Evolutionary conservation across 257 asterid species (phyloP).

Genomic region (Capsicum chinense): DNA sequence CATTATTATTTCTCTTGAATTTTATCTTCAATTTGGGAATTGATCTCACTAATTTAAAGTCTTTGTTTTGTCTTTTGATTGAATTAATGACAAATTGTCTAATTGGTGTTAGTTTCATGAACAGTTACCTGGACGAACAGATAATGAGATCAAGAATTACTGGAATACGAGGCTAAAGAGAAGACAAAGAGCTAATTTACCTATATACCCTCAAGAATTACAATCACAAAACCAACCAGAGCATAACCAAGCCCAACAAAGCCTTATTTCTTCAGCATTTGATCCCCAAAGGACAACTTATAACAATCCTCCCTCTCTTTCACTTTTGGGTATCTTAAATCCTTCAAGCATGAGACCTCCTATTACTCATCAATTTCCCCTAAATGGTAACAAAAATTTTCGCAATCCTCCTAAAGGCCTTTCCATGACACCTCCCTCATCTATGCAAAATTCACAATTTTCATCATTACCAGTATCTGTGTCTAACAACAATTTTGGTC

Average conservation of each 20-base stretch:
- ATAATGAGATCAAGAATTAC: constrained; percentile 71
- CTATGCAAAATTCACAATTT: constrained; percentile 27
- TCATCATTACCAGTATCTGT: constrained; percentile 26
- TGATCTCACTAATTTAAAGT: neutral
- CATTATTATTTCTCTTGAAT: neutral
- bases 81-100: neutral
- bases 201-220: constrained; percentile 57
- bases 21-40: neutral
- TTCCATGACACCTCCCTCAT: constrained; percentile 43
- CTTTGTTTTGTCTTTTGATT: neutral
- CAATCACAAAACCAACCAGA: constrained; percentile 26
- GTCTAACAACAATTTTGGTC: constrained; percentile 32
- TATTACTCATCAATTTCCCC: constrained; percentile 3
- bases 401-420: constrained; percentile 42
- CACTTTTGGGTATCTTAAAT: constrained; percentile 33
- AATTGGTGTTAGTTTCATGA: neutral
- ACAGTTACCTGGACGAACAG: constrained; percentile 78
- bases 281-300: constrained; percentile 29
- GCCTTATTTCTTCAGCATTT: constrained; percentile 31
- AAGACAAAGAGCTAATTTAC: constrained; percentile 65
- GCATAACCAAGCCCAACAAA: constrained; percentile 29
- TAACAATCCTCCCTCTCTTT: constrained; percentile 25
- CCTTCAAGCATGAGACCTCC: constrained; percentile 27
- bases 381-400: constrained; percentile 36
- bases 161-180: constrained; percentile 82